Evolutionary conservation across 768 basidiomycete genomes (phyloP), one percentile per base, ranked within the genome.

Genomic region (Panellus pusillus): DNA sequence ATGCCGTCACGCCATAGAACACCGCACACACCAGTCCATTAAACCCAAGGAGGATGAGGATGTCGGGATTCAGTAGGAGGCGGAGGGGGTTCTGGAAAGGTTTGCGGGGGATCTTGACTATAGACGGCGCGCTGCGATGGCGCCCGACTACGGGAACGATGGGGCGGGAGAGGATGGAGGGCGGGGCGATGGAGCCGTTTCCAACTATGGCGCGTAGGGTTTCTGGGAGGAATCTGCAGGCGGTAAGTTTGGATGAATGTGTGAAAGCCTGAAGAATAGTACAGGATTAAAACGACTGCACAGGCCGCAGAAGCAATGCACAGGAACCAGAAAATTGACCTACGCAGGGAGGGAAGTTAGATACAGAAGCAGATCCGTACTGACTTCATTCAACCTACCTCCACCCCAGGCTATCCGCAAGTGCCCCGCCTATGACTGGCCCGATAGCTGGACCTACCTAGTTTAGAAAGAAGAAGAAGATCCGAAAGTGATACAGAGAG

Each of bases 281-380:
- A 80, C 81, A 81, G 60, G 6, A 83, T 61, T 50, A 85, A 70
- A 37, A 76, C 65, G 8, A 80, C 50, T 11, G 80, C 74, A 61
- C 79, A 80, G 6, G 67, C 52, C 7, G 73, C 74, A 9, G 79
- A 68, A 2, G 75, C 62, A 28, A 84, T 83, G 52, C 74, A 75
- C 9, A 84, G 66, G 63, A 84, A 83, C 83, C 82, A 85, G 61
- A 85, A 85, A 5, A 85, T 80, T 11, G 83, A 75, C 59, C 81
- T 83, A 38, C 36, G 31, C 55, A 55, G 38, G 45, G 37, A 7
- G 24, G 39, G 44, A 38, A 42, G 24, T 24, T 6, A 24, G 24
- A 24, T 6, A 24, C 24, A 24, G 24, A 24, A 6, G 24, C 24
- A 24, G 24, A 24, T 24, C 24, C 24, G 24, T 24, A 24, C 24